These are phyloP conservation scores for Kalanchoe fedtschenkoi DNA, from an alignment of 164 flowering plant species.

Conservation along the genomic window DNA sequence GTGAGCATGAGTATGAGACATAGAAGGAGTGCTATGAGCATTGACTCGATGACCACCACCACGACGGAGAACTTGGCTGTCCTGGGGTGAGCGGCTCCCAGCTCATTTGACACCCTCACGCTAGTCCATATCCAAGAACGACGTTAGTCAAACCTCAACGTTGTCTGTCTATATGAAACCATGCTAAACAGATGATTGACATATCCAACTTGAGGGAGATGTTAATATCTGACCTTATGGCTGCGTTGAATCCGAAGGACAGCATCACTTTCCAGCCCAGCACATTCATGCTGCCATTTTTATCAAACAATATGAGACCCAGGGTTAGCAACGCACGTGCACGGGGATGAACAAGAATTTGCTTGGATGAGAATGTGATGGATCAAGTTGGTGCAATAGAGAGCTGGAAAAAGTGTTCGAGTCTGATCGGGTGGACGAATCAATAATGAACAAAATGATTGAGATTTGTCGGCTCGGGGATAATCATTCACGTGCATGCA, in stretches of 20 bases:
- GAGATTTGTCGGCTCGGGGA: too few relatives aligned
- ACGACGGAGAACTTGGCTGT: conserved; percentile 10
- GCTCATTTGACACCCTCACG: background rate
- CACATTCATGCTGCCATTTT: conserved; percentile 10
- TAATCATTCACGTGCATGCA: too few relatives aligned
- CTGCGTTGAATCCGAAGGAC: conserved; percentile 3
- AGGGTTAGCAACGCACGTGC: background rate
- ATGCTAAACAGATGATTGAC: too few relatives aligned
- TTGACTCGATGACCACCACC: conserved; percentile 3
- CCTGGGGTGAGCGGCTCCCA: conserved; percentile 1
- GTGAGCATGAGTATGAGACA: background rate
- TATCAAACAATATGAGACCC: background rate
- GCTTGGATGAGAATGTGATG: background rate
- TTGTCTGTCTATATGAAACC: too few relatives aligned
- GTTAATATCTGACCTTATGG: conserved; percentile 2
- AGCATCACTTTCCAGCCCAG: conserved; percentile 5
- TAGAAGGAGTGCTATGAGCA: background rate
- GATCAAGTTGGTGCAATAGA: too few relatives aligned
- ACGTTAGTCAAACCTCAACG: background rate
- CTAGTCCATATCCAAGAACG: background rate
- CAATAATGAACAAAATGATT: too few relatives aligned
- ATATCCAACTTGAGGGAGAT: background rate
- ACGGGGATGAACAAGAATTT: background rate
- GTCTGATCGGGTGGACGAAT: too few relatives aligned
- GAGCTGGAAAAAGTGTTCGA: too few relatives aligned